phyloP scores from a whole-genome alignment of 2,329 filamentous ascomycete genomes.

The Ambrosiella xylebori region DNA sequence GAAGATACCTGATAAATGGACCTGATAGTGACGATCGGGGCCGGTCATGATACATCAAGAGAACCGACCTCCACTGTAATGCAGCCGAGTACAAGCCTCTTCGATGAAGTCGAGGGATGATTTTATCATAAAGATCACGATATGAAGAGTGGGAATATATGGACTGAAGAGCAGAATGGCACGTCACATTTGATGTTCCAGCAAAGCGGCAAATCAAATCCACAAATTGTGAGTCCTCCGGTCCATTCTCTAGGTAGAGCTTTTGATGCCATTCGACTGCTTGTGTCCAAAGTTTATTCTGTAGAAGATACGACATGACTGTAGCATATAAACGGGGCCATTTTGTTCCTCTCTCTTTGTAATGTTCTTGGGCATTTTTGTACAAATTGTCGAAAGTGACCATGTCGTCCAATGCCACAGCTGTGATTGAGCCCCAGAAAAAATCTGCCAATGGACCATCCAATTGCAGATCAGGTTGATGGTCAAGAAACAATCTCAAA shows the following conservation, averaged over 20 bases:
- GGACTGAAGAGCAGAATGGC: constrained; percentile 24
- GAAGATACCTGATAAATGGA: constrained; percentile 32
- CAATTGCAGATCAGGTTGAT: constrained; percentile 6
- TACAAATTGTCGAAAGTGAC: not conserved
- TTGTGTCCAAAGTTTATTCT: constrained; percentile 21
- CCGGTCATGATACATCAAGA: constrained; percentile 18
- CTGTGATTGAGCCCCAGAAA: constrained; percentile 10
- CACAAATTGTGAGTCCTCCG: constrained; percentile 25
- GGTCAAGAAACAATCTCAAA: constrained; percentile 4
- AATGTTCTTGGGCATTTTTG: not conserved
- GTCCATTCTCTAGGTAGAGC: constrained; percentile 27
- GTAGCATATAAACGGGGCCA: constrained; percentile 36
- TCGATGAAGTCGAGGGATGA: constrained; percentile 34
- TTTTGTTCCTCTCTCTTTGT: not conserved
- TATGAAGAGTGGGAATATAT: constrained; percentile 29
- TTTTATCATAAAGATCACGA: constrained; percentile 30
- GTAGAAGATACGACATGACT: constrained; percentile 28
- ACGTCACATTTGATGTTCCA: constrained; percentile 20
- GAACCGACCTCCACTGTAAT: constrained; percentile 28
- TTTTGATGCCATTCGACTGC: constrained; percentile 32
- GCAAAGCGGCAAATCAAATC: constrained; percentile 28
- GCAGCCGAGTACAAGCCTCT: constrained; percentile 29
- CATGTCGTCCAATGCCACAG: constrained; percentile 6
- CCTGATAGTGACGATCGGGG: constrained; percentile 20
- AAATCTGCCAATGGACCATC: constrained; percentile 9